A percentile compares a stretch with the other conserved stretches of the same genome.
Conservation (phyloP, 1,139 yeast species). For the Kodamaea fungicola region DNA sequence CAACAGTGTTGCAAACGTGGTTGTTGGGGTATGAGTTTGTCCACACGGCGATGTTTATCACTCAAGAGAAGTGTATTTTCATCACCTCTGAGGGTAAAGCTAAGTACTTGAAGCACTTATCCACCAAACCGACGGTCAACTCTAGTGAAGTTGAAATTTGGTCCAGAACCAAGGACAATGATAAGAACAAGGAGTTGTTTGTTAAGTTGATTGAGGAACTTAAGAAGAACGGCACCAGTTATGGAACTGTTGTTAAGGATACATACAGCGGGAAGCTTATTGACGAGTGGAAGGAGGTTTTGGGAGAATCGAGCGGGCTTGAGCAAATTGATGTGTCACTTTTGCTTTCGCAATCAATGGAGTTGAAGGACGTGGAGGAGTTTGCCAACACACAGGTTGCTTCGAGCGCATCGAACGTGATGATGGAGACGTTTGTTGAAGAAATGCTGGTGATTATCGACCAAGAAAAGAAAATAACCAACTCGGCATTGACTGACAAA, state of each 20-base stretch:
- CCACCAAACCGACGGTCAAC: slow-evolving; percentile 33
- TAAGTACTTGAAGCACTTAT: slow-evolving; percentile 63
- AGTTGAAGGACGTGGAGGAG: slow-evolving; percentile 79
- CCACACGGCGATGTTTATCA: slow-evolving; percentile 72
- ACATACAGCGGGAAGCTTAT: slow-evolving; percentile 78
- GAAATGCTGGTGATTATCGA: slow-evolving; percentile 88
- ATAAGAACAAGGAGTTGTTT: slow-evolving; percentile 67
- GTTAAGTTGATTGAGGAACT: slow-evolving; percentile 53
- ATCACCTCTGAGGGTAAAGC: slow-evolving; percentile 89
- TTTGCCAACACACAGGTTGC: slow-evolving; percentile 65
- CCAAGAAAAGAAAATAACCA: slow-evolving; percentile 76
- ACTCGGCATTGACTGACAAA: slow-evolving; percentile 68
- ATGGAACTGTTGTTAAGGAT: slow-evolving; percentile 72
- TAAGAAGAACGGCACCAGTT: slow-evolving; percentile 32
- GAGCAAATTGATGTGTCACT: slow-evolving; percentile 25
- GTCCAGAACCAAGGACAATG: slow-evolving; percentile 79
- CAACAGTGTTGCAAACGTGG: slow-evolving; percentile 90
- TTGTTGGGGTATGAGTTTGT: slow-evolving; percentile 92
- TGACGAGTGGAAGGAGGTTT: slow-evolving; percentile 69
- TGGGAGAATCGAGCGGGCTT: slow-evolving; percentile 32
- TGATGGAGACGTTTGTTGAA: slow-evolving; percentile 82
- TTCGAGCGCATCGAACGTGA: slow-evolving; percentile 70
- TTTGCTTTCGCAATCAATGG: slow-evolving; percentile 56
- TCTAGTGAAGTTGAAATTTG: slow-evolving; percentile 58
- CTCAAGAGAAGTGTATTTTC: slow-evolving; percentile 57